A percentile compares a stretch with the other conserved stretches of the same genome.
phyloP scores from a whole-genome alignment of 2,329 filamentous ascomycete species.

The Aureobasidium sp. region DNA sequence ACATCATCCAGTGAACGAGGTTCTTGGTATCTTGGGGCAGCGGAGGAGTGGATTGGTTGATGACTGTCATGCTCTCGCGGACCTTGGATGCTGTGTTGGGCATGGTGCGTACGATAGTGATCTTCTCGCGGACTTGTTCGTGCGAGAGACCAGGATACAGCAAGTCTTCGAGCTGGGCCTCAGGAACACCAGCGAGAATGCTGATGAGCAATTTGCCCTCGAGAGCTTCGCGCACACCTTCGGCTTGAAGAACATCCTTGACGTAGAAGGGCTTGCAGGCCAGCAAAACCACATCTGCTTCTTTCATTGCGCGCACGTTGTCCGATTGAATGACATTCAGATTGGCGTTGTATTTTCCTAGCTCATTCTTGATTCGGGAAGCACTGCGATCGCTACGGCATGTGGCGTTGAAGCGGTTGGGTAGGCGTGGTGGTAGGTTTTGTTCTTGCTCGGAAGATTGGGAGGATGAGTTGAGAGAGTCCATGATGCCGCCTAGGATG shows the following conservation, averaged over 20 bases:
- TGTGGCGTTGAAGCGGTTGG: constrained; percentile 72
- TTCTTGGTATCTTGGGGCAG: constrained; percentile 46
- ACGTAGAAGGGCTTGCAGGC: constrained; percentile 76
- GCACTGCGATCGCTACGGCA: constrained; percentile 64
- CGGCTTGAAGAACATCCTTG: constrained; percentile 56
- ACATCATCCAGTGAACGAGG: constrained; percentile 71
- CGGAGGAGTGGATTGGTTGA: constrained; percentile 56
- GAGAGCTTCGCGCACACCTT: constrained; percentile 65
- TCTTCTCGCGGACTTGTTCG: constrained; percentile 40
- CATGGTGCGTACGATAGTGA: constrained; percentile 68
- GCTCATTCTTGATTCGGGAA: constrained; percentile 58
- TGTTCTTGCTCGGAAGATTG: constrained; percentile 18
- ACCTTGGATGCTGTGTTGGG: constrained; percentile 78
- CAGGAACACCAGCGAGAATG: constrained; percentile 71
- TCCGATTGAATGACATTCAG: constrained; percentile 59
- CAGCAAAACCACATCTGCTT: constrained; percentile 67
- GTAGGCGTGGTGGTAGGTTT: constrained; percentile 50
- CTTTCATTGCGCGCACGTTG: constrained; percentile 59
- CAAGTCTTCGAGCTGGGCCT: constrained; percentile 57
- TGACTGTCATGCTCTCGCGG: constrained; percentile 71
- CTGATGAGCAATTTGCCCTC: constrained; percentile 74
- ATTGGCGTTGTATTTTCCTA: constrained; percentile 53
- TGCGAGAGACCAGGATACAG: constrained; percentile 51
- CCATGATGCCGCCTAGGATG: constrained; percentile 72
- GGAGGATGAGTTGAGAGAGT: constrained; percentile 52